phyloP scores from a whole-genome alignment of 108 stramenopile genomes.

The Skeletonema potamos region DNA sequence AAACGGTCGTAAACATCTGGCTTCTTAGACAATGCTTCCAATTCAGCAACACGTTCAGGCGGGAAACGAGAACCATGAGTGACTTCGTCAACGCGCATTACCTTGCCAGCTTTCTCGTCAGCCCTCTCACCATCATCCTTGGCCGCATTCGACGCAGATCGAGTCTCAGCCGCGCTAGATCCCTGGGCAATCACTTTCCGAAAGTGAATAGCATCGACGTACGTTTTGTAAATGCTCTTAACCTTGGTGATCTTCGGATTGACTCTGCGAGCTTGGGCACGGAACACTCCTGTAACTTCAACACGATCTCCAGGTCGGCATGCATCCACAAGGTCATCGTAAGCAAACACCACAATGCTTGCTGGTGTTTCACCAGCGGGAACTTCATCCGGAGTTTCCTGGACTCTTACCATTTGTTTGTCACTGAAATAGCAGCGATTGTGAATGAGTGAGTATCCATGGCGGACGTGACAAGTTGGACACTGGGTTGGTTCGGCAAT shows the following conservation, averaged over 20 bases:
- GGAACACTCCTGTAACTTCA: constrained; percentile 96
- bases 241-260: constrained; percentile 90
- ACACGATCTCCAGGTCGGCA: constrained; percentile 96
- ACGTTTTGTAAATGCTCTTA: constrained; percentile 95
- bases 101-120: constrained; percentile 18
- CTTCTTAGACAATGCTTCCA: constrained; percentile 60
- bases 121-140: constrained; percentile 18
- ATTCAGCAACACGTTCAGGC: constrained; percentile 68
- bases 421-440: constrained; percentile 96
- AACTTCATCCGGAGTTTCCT: constrained; percentile 97
- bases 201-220: constrained; percentile 98
- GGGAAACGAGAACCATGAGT: constrained; percentile 47
- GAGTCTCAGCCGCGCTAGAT: constrained; percentile 1
- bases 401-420: constrained; percentile 97
- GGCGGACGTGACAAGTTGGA: constrained; percentile 61
- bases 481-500: constrained; percentile 92
- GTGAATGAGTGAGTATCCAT: constrained; percentile 84
- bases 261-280: constrained; percentile 90
- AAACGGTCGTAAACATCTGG: constrained; percentile 90
- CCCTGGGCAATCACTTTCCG: constrained; percentile 54
- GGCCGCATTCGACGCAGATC: not conserved
- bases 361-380: constrained; percentile 99
- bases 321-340: constrained; percentile 97
- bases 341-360: constrained; percentile 91
- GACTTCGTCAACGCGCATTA: constrained; percentile 31